These are phyloP conservation scores for Ceratobasidium sp. DNA, from an alignment of 1,284 basidiomycete genomes.

Conservation along the genomic window DNA sequence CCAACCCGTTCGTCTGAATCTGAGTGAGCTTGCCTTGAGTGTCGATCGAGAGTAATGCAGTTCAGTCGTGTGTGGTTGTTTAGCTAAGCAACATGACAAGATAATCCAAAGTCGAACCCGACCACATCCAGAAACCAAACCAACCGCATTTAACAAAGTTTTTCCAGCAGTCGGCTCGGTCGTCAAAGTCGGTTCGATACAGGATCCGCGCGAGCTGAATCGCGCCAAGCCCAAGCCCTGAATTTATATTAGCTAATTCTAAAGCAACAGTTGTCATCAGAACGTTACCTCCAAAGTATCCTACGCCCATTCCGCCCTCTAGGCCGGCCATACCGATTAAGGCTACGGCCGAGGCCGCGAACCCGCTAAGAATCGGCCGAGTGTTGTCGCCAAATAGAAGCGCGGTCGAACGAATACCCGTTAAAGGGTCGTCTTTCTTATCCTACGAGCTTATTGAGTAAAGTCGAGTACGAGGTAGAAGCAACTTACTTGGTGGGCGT, in stretches of 20 bases:
- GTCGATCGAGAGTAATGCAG: neutral
- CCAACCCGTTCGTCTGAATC: neutral
- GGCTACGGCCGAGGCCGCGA: slow-evolving; percentile 80
- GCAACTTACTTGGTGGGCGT: slow-evolving; percentile 87
- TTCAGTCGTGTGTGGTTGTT: neutral
- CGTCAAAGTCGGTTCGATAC: slow-evolving; percentile 80
- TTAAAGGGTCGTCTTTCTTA: slow-evolving; percentile 88
- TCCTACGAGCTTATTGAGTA: slow-evolving; percentile 65
- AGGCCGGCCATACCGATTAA: slow-evolving; percentile 83
- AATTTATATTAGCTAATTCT: slow-evolving; percentile 68
- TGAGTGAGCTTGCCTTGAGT: no score
- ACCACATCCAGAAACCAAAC: slow-evolving; percentile 90
- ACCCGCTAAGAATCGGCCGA: slow-evolving; percentile 76
- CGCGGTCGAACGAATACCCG: slow-evolving; percentile 94
- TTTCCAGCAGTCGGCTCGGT: slow-evolving; percentile 87
- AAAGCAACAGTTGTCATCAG: slow-evolving; percentile 51
- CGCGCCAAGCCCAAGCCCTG: slow-evolving; percentile 78
- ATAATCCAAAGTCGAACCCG: slow-evolving; percentile 86
- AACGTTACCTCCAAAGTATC: slow-evolving; percentile 35
- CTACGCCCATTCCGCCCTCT: slow-evolving; percentile 74
- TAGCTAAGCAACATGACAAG: slow-evolving; percentile 43
- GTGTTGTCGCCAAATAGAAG: slow-evolving; percentile 86
- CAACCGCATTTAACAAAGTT: slow-evolving; percentile 91
- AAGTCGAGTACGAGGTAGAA: neutral
- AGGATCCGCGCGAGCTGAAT: slow-evolving; percentile 86